phyloP scores from a whole-genome alignment of 768 basidiomycete genomes.

The Russula olivacea region DNA sequence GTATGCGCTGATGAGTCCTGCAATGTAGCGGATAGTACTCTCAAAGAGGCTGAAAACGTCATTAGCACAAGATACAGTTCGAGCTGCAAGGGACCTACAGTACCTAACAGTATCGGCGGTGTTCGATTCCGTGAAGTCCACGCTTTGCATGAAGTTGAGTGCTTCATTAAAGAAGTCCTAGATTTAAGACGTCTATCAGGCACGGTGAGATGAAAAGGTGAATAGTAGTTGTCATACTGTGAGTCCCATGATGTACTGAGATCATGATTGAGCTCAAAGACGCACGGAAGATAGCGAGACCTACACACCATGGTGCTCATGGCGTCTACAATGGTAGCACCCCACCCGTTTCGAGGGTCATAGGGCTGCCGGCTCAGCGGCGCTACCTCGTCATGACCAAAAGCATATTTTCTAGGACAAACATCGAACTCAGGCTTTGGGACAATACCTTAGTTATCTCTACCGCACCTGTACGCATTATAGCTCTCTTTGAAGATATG shows the following conservation, averaged over 20 bases:
- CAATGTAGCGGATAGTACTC: constrained; percentile 69
- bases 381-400: constrained; percentile 53
- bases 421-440: neutral
- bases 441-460: neutral
- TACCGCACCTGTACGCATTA: neutral
- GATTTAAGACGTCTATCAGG: neutral
- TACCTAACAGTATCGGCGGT: constrained; percentile 45
- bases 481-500: neutral
- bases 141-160: constrained; percentile 43
- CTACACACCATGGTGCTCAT: constrained; percentile 50
- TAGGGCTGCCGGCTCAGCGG: constrained; percentile 41
- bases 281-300: neutral
- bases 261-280: constrained; percentile 42
- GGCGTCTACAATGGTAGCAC: constrained; percentile 61
- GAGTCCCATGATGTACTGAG: constrained; percentile 53
- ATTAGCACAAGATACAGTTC: neutral
- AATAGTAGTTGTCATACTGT: constrained; percentile 31
- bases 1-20: constrained; percentile 60
- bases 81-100: neutral
- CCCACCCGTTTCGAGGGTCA: constrained; percentile 41
- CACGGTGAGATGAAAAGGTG: neutral
- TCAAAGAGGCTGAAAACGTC: constrained; percentile 53
- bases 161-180: constrained; percentile 52
- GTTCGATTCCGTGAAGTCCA: constrained; percentile 51
- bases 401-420: constrained; percentile 44